Base-by-base conservation (phyloP, 2,329 filamentous ascomycete genomes). In the Trichoderma citrinoviride region DNA sequence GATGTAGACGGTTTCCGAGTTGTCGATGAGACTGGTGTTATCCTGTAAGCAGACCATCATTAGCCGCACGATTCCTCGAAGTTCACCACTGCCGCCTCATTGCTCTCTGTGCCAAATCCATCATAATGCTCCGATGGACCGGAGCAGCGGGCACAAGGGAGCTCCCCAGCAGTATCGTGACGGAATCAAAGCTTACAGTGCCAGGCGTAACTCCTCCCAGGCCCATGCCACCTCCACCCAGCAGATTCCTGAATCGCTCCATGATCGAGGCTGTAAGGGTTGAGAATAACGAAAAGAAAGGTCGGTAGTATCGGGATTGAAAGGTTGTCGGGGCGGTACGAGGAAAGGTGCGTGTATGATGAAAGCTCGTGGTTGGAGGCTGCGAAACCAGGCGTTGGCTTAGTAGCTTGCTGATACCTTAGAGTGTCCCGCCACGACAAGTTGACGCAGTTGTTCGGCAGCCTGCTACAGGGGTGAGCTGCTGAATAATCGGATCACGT, bases 1-100 rank as follows among this genome's bases (percentile, higher is more conserved):
- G 73, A 99, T 99, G 82, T 99, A 97, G 71, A 99, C 95, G 40
- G 95, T 99, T 83, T 99, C 95, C 73, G 94, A 97, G 82, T 99
- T 99, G 78, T 99, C 95, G 78, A 99, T 96, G 67, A 99, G 86
- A 76, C 90, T 93, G 44, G 87, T 85, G 71, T 94, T 95, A 73
- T 98, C 94, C 92, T 97, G 71, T 41, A 37, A 54, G 19, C 33
- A 8, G 29, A 33, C 46, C 7, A 12, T 19, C 21, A 62, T 73
- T 64, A 71, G 69, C 44, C 29, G 12, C 61, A 47, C 40, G 17
- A 17, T 15, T n/a, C 17, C 21, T 47, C n/a, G 29, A 33, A 7
- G 17, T 37, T 44, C 17, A 7, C 29, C 25, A 0, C 25, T 19
- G 5, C 15, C 14, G 3, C 5, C 41, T 8, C 7, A n/a, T n/a